These are phyloP conservation scores for Zygoascus ofunaensis DNA, from an alignment of 805 yeast genomes.

Conservation along the genomic window DNA sequence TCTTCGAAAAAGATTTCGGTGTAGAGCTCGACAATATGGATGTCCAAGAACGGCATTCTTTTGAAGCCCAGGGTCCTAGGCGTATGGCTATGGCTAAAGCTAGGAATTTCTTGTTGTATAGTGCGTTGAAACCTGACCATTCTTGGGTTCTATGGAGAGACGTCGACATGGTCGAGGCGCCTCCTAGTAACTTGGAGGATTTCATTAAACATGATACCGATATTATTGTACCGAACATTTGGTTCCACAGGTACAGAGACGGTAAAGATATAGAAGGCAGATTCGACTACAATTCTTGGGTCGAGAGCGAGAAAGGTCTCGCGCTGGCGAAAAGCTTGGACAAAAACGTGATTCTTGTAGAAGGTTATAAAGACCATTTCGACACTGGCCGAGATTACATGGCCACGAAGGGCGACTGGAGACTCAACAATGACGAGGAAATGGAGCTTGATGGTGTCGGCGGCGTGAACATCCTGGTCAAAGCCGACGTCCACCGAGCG, in stretches of 20 bases:
- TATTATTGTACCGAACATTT: slow-evolving; percentile 80
- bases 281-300: slow-evolving; percentile 23
- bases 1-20: slow-evolving; percentile 88
- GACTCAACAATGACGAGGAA: slow-evolving; percentile 44
- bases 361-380: slow-evolving; percentile 77
- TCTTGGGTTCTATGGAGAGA: slow-evolving; percentile 90
- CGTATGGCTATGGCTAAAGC: slow-evolving; percentile 83
- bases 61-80: slow-evolving; percentile 84
- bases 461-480: slow-evolving; percentile 81
- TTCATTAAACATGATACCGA: slow-evolving; percentile 80
- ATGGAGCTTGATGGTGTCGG: slow-evolving; percentile 88
- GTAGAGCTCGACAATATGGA: slow-evolving; percentile 67
- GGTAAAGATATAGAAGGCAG: slow-evolving; percentile 22
- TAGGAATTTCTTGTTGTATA: slow-evolving; percentile 73
- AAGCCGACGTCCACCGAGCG: slow-evolving; percentile 86
- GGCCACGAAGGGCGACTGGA: slow-evolving; percentile 62
- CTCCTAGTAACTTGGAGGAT: slow-evolving; percentile 70
- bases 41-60: slow-evolving; percentile 77
- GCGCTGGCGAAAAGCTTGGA: slow-evolving; percentile 53
- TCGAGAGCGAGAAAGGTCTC: slow-evolving; percentile 66
- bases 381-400: slow-evolving; percentile 87
- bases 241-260: slow-evolving; percentile 35
- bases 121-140: slow-evolving; percentile 75
- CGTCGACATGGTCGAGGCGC: slow-evolving; percentile 78
- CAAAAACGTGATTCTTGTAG: slow-evolving; percentile 75